These are phyloP conservation scores for Blastobotrys peoriensis DNA, from an alignment of 805 yeast genomes.

Conservation along the genomic window DNA sequence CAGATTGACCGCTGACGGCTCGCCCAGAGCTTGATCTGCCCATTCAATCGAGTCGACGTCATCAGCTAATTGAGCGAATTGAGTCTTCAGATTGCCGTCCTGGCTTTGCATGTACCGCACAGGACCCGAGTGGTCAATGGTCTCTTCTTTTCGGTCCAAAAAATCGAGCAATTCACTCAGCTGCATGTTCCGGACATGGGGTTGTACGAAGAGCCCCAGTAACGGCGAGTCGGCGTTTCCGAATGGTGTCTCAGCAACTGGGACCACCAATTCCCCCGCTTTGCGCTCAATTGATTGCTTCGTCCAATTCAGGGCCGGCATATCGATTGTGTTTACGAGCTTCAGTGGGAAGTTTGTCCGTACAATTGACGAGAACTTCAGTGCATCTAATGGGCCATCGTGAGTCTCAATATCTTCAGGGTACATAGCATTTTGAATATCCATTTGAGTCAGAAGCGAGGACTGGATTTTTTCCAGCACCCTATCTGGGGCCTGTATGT, in stretches of 20 bases:
- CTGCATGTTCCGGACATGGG: constrained; percentile 22
- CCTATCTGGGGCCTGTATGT: too few relatives aligned
- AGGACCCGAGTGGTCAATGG: neutral
- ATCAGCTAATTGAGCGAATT: constrained; percentile 19
- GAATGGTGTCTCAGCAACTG: constrained; percentile 30
- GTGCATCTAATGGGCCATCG: constrained; percentile 1
- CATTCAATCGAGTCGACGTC: constrained; percentile 16
- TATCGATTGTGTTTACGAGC: neutral
- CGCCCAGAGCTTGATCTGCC: constrained; percentile 20
- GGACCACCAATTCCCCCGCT: constrained; percentile 11
- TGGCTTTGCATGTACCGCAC: constrained; percentile 35
- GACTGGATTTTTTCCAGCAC: constrained; percentile 7
- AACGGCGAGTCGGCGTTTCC: constrained; percentile 37
- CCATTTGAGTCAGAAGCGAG: constrained; percentile 19
- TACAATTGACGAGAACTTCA: constrained; percentile 10
- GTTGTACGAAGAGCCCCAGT: constrained; percentile 29
- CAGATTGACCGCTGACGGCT: constrained; percentile 33
- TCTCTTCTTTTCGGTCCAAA: constrained; percentile 9
- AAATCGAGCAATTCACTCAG: constrained; percentile 21
- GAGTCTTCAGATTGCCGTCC: constrained; percentile 29
- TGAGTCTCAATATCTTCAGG: constrained; percentile 14
- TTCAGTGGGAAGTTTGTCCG: constrained; percentile 15
- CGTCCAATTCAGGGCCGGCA: constrained; percentile 6
- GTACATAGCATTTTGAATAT: constrained; percentile 16
- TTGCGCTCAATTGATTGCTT: constrained; percentile 3